Base-by-base conservation (phyloP, 495 filamentous ascomycete species). In the Penicillium arizonense region DNA sequence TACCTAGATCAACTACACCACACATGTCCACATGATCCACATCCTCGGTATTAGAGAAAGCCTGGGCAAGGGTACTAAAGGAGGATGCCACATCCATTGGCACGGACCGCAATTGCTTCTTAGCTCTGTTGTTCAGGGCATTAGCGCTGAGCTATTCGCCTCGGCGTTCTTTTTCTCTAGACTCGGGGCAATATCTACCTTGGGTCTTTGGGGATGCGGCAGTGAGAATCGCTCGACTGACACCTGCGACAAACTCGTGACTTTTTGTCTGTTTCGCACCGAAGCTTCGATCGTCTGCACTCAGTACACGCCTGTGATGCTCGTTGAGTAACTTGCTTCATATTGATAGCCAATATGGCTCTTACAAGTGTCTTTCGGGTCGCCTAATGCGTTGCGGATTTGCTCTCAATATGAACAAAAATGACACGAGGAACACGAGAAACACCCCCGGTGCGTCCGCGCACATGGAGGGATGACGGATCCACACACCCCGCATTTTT, bases 41-140 rank as follows among this genome's bases (percentile, higher is more conserved):
- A 50, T 42, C 48, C 38, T 50, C 48, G 48, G 48, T 32, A 50
- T 50, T 50, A 20, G 47, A 42, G n/a, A 50, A 50, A 9, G 38
- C 48, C 39, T 50, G 38, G 30, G 35, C 38, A 13, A 50, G 48
- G 12, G 12, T 34, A 37, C 13, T 41, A 24, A 50, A 30, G 18
- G 48, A 50, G 8, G 30, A 35, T 6, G 39, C 18, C 1, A 50
- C 20, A 20, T 50, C 38, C 38, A 50, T 50, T 21, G 38, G 38
- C 30, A 50, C 39, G 39, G 28, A 35, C n/a, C 35, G 28, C 30
- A 20, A 14, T 43, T n/a, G 10, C 47, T 34, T 24, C 38, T 21
- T 24, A 3, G 13, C 12, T 33, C 14, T 50, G 48, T 26, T 50
- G 12, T 28, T 41, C 23, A 35, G 11, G 16, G 13, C 3, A 20